Evolutionary conservation across 306 rosid species (phyloP).

Genomic region (Abrus precatorius): DNA sequence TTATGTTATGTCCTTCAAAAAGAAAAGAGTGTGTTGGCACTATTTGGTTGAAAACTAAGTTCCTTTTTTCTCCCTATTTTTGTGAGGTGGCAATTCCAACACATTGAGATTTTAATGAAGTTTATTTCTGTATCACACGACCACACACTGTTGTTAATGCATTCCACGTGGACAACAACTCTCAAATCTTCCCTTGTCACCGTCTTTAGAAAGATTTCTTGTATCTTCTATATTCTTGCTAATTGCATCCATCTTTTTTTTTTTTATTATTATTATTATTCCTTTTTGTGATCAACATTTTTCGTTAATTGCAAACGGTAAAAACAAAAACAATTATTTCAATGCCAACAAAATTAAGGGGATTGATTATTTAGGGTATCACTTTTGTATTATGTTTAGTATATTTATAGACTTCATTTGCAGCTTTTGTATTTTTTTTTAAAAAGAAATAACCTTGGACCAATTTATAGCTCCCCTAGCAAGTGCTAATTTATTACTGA

Average conservation of each 20-base stretch:
- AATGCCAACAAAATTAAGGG: not conserved
- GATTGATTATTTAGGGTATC: not conserved
- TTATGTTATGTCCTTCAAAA: not conserved
- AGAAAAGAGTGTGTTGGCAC: constrained; percentile 51
- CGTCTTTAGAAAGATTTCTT: not conserved
- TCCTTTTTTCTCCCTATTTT: not conserved
- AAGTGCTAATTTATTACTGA: not conserved
- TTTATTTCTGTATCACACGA: constrained; percentile 2
- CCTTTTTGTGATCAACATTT: not conserved
- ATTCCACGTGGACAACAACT: constrained; percentile 16
- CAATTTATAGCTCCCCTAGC: too few species aligned
- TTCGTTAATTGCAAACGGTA: not conserved
- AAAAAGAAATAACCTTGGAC: too few species aligned
- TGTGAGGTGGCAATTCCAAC: constrained; percentile 34
- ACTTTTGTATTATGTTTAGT: not conserved
- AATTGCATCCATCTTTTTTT: too few species aligned
- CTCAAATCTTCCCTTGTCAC: constrained; percentile 5
- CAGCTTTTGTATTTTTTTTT: not conserved
- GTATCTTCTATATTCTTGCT: not conserved
- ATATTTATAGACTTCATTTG: not conserved
- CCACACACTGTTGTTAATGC: not conserved
- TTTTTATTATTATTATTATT: too few species aligned
- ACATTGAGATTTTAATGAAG: not conserved
- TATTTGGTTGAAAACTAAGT: constrained; percentile 50
- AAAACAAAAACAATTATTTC: not conserved